Percentiles rank a stretch among this genome's conserved stretches.
phyloP scores from a whole-genome alignment of 2,329 filamentous ascomycete genomes.

The Blumeriella jaapii region DNA sequence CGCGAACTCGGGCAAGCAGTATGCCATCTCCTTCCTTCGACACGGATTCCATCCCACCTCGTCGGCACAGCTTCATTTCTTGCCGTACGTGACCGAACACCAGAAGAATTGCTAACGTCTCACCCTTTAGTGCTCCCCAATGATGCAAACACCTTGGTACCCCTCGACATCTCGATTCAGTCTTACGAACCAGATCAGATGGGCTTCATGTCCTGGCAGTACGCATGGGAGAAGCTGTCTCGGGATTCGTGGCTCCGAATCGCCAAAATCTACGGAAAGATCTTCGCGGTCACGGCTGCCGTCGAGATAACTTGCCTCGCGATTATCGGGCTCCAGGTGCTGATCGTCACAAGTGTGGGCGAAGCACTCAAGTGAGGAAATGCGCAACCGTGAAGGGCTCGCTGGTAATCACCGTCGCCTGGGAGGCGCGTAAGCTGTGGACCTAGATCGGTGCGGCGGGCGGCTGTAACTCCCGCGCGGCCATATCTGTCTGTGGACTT shows the following conservation, averaged over 20 bases:
- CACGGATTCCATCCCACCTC: background rate
- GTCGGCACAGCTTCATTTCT: background rate
- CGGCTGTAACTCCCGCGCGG: too few relatives aligned
- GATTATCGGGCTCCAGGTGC: background rate
- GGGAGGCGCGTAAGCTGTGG: too few relatives aligned
- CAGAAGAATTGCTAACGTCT: background rate
- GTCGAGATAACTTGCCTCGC: background rate
- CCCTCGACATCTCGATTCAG: slow-evolving; percentile 1
- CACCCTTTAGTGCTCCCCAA: slow-evolving; percentile 1
- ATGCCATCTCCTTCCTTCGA: background rate
- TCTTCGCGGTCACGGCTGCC: background rate
- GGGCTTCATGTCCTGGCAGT: slow-evolving; percentile 1
- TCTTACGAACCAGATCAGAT: background rate
- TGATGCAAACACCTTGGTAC: background rate
- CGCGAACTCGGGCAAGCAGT: slow-evolving; percentile 2
- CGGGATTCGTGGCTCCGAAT: slow-evolving; percentile 2
- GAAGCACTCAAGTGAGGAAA: background rate
- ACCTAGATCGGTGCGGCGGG: too few relatives aligned
- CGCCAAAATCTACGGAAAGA: background rate
- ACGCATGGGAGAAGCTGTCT: slow-evolving; percentile 1
- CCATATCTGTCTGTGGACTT: too few relatives aligned
- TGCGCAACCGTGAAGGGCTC: background rate
- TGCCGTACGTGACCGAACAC: background rate
- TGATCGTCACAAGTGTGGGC: background rate
- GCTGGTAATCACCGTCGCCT: background rate